Conservation (phyloP, 2,329 filamentous ascomycete species). For the Pyrenophora graminea region DNA sequence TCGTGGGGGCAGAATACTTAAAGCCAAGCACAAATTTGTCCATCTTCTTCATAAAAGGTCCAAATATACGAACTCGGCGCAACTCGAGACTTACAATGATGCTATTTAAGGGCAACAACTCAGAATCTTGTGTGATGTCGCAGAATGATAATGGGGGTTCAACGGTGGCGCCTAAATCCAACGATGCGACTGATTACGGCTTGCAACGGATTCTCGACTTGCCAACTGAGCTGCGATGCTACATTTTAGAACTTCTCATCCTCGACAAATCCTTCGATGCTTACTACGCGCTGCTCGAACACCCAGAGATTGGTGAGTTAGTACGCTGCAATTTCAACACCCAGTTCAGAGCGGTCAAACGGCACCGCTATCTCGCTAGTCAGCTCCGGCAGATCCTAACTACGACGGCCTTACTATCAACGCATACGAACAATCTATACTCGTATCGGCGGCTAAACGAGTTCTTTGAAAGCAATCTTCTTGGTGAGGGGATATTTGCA, state of each 20-base stretch:
- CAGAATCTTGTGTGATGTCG: neutral
- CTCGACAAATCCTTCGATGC: neutral
- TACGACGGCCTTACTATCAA: neutral
- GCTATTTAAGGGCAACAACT: neutral
- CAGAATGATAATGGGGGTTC: neutral
- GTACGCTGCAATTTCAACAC: conserved; percentile 5
- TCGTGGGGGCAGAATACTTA: neutral
- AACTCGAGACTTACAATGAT: neutral
- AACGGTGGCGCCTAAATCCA: neutral
- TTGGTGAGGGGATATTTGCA: too few species aligned
- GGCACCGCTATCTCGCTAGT: neutral
- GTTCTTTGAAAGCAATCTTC: too few species aligned
- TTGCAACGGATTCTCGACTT: neutral
- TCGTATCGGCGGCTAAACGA: too few species aligned
- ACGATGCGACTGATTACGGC: neutral
- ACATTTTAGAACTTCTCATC: neutral
- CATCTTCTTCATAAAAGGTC: neutral
- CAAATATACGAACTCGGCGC: neutral
- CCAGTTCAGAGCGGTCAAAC: conserved; percentile 1
- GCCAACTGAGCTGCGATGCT: neutral
- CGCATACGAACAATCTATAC: neutral
- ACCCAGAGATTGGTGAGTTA: neutral
- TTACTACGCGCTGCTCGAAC: conserved; percentile 1
- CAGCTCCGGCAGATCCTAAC: conserved; percentile 4
- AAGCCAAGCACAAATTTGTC: neutral